A percentile compares a stretch with the other conserved stretches of the same genome.
Conservation (phyloP, 1,139 yeast species). For the Geotrichum aggregatum region DNA sequence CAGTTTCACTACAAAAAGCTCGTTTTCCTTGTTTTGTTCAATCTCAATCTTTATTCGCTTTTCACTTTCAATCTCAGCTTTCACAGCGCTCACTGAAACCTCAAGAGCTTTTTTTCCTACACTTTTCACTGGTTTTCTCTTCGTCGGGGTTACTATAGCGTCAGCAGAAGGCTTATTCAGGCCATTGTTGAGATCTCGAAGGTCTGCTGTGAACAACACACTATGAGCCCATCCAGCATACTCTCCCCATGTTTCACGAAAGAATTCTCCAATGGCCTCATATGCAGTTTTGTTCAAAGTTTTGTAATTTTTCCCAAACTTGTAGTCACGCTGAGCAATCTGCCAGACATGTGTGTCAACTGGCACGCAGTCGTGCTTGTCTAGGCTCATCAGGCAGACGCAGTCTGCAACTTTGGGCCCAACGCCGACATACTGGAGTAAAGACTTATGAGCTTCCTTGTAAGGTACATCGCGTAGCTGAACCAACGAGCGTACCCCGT, state of each 20-base stretch:
- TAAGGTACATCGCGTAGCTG: conserved; percentile 46
- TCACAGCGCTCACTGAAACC: neutral
- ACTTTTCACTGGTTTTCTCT: neutral
- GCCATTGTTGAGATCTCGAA: conserved; percentile 60
- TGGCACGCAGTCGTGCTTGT: conserved; percentile 85
- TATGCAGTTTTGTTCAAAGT: conserved; percentile 59
- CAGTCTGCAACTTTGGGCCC: conserved; percentile 99
- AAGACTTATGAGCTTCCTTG: conserved; percentile 57
- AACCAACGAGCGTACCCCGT: conserved; percentile 22
- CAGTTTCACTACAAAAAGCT: neutral
- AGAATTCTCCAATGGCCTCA: conserved; percentile 55
- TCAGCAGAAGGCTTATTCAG: conserved; percentile 13
- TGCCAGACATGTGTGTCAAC: conserved; percentile 96
- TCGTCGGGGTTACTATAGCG: neutral
- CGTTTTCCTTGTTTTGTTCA: neutral
- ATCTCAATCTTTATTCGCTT: neutral
- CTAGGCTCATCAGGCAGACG: conserved; percentile 84
- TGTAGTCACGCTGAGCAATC: conserved; percentile 80
- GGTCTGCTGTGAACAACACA: conserved; percentile 81
- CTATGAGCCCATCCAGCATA: conserved; percentile 99
- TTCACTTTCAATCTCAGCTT: neutral
- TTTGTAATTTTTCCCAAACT: conserved; percentile 44
- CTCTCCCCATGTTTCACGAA: conserved; percentile 72
- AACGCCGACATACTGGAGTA: conserved; percentile 75
- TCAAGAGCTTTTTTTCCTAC: neutral